phyloP scores from a whole-genome alignment of 495 filamentous ascomycete genomes.

The Penicillium flavigenum region DNA sequence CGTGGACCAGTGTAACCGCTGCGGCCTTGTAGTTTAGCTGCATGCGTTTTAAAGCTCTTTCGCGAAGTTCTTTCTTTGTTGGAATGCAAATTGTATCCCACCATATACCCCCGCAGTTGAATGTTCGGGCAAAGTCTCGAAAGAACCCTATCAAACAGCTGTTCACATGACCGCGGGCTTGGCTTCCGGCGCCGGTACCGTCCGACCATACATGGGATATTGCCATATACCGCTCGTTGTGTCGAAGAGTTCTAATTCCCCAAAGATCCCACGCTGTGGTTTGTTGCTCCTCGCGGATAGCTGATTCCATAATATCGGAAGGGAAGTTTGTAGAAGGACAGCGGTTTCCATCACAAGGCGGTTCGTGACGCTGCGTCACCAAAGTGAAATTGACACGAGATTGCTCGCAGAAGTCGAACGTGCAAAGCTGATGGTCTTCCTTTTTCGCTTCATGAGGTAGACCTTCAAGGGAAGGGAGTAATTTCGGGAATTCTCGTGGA shows the following conservation, averaged over 20 bases:
- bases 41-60: conserved; percentile 19
- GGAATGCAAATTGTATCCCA: conserved; percentile 33
- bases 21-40: conserved; percentile 27
- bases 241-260: not conserved
- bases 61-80: conserved; percentile 17
- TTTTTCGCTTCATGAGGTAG: too few species aligned
- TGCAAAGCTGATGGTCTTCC: conserved; percentile 17
- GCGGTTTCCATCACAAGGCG: conserved; percentile 7
- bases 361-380: conserved; percentile 26
- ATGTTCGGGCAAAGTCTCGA: conserved; percentile 15
- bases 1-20: conserved; percentile 31
- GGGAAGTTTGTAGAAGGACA: not conserved
- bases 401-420: conserved; percentile 25
- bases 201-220: conserved; percentile 36
- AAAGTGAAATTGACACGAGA: conserved; percentile 21
- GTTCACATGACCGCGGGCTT: conserved; percentile 21
- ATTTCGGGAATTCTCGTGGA: conserved; percentile 1
- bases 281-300: not conserved
- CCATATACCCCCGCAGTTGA: conserved; percentile 29
- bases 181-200: conserved; percentile 25
- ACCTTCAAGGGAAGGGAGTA: not conserved
- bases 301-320: not conserved
- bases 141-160: conserved; percentile 26
- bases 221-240: conserved; percentile 26
- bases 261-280: conserved; percentile 2